phyloP scores from a whole-genome alignment of 139 green algal genomes.

The Coelastrella sp. region DNA sequence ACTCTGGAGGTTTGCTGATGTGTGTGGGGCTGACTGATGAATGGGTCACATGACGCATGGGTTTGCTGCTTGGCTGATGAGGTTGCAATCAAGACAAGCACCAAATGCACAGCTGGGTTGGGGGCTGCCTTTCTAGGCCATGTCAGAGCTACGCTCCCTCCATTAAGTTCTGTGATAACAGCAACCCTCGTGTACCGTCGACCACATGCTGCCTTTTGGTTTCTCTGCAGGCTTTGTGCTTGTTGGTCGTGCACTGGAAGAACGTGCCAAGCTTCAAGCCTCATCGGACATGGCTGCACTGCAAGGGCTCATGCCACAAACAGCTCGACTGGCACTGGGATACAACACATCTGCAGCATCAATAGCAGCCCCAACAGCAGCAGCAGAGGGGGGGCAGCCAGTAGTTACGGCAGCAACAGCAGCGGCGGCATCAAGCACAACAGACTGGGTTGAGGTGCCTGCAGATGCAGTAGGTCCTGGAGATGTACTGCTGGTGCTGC shows the following conservation, averaged over 20 bases:
- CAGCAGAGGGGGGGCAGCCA: neutral
- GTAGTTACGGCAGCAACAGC: constrained; percentile 44
- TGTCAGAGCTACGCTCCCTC: no score
- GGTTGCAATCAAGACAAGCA: no score
- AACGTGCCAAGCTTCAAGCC: constrained; percentile 92
- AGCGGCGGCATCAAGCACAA: constrained; percentile 12
- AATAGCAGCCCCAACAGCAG: constrained; percentile 3
- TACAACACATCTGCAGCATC: constrained; percentile 17
- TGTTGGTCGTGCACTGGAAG: constrained; percentile 90
- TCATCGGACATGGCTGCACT: constrained; percentile 93
- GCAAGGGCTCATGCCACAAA: constrained; percentile 87
- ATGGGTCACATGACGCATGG: no score
- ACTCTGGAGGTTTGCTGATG: no score
- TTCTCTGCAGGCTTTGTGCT: constrained; percentile 79
- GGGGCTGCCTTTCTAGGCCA: no score
- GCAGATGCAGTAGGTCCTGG: constrained; percentile 74
- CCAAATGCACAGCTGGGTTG: no score
- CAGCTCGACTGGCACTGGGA: constrained; percentile 60
- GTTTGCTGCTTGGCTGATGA: no score
- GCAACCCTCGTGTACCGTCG: neutral
- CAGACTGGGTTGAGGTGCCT: constrained; percentile 69
- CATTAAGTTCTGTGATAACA: neutral
- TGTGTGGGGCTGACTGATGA: no score
- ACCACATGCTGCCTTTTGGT: constrained; percentile 89
- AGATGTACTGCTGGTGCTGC: constrained; percentile 82